Percentiles rank a stretch among this genome's conserved stretches.
phyloP scores from a whole-genome alignment of 1,139 yeast genomes.

The Geotrichum phurueaensis region DNA sequence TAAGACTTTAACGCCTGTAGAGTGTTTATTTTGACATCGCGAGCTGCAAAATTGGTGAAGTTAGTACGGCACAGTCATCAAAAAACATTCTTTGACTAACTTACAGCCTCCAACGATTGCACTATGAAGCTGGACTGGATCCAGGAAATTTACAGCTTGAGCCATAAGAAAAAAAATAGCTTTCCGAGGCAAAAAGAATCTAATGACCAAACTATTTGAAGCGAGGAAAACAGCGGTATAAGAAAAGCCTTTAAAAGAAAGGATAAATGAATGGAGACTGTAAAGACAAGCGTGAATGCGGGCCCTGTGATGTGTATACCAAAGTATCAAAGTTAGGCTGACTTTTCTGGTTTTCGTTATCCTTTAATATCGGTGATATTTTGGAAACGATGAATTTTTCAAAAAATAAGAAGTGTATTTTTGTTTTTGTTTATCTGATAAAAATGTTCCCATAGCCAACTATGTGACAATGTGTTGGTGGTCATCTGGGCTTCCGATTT shows the following conservation, averaged over 20 bases:
- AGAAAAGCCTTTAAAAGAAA: not conserved
- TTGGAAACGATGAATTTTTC: too few relatives aligned
- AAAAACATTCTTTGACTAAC: not conserved
- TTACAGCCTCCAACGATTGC: not conserved
- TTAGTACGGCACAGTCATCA: not conserved
- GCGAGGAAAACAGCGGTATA: not conserved
- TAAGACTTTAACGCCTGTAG: conserved; percentile 57
- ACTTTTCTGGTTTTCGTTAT: too few relatives aligned
- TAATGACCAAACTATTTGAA: not conserved
- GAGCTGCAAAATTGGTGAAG: conserved; percentile 4
- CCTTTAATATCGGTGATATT: too few relatives aligned
- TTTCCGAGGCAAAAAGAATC: not conserved
- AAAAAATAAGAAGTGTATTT: too few relatives aligned
- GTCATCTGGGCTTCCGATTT: too few relatives aligned
- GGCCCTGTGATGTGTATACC: too few relatives aligned
- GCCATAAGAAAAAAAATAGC: not conserved
- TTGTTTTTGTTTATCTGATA: too few relatives aligned
- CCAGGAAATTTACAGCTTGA: not conserved
- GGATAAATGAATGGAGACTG: not conserved
- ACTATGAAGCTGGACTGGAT: not conserved
- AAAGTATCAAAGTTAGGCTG: too few relatives aligned
- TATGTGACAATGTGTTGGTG: too few relatives aligned
- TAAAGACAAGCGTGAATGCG: not conserved
- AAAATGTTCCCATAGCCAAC: too few relatives aligned
- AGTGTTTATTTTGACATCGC: conserved; percentile 37